These are phyloP conservation scores for Leishmania aethiopica DNA, from an alignment of 208 protist genomes.

Conservation along the genomic window DNA sequence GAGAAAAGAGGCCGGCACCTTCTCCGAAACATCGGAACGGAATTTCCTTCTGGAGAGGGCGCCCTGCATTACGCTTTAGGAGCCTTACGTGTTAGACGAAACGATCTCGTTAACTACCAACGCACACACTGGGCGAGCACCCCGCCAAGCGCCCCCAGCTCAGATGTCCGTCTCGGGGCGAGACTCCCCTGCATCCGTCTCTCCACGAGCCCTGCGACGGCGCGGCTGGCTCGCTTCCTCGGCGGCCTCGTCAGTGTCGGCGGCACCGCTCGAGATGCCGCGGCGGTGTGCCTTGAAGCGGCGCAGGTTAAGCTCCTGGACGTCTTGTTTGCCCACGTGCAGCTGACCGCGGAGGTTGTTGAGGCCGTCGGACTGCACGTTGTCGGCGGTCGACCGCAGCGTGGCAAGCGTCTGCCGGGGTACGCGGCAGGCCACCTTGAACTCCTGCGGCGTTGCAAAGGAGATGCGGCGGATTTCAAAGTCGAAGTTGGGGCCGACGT, in stretches of 20 bases:
- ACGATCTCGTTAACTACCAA: not conserved
- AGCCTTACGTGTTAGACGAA: not conserved
- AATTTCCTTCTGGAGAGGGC: not conserved
- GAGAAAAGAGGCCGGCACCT: not conserved
- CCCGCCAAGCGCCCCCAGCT: not conserved
- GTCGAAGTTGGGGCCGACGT: constrained; percentile 89
- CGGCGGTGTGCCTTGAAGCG: constrained; percentile 83
- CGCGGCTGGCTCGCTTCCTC: constrained; percentile 3
- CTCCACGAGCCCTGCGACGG: constrained; percentile 15
- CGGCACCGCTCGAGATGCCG: not conserved
- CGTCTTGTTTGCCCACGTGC: constrained; percentile 83
- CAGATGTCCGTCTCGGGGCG: constrained; percentile 33
- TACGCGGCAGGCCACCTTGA: constrained; percentile 71
- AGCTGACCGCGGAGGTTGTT: constrained; percentile 84
- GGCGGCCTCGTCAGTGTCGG: constrained; percentile 14
- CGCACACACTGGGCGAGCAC: not conserved
- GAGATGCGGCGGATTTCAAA: constrained; percentile 72
- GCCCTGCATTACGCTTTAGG: not conserved
- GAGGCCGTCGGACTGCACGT: constrained; percentile 74
- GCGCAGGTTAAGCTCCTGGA: constrained; percentile 74
- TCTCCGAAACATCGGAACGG: no score
- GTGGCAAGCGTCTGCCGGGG: constrained; percentile 64
- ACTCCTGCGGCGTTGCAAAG: constrained; percentile 80
- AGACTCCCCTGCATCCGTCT: constrained; percentile 8
- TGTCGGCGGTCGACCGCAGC: constrained; percentile 62